Percentiles rank a stretch among this genome's conserved stretches.
Conservation (phyloP, 2,329 filamentous ascomycete genomes). For the Aureobasidium sp. region DNA sequence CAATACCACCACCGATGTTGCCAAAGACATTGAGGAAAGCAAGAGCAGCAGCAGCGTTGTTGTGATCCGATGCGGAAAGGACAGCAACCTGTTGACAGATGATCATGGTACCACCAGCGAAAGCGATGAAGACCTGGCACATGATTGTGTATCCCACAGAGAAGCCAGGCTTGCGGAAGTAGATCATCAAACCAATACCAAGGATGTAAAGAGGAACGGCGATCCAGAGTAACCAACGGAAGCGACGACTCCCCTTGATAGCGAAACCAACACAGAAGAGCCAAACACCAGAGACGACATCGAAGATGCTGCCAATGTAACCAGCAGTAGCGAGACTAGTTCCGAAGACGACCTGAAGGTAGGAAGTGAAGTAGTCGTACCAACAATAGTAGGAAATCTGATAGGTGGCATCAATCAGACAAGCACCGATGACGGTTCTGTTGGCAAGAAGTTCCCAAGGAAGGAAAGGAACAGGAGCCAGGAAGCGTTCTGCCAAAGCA, state of each 20-base stretch:
- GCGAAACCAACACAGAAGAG: conserved; percentile 21
- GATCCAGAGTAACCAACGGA: conserved; percentile 26
- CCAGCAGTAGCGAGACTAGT: conserved; percentile 23
- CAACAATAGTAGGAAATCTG: conserved; percentile 26
- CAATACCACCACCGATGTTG: conserved; percentile 39
- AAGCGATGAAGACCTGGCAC: conserved; percentile 32
- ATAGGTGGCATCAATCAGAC: conserved; percentile 34
- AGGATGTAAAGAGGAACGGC: conserved; percentile 26
- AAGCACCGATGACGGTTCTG: conserved; percentile 44
- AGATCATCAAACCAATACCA: conserved; percentile 24
- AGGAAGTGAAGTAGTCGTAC: conserved; percentile 33
- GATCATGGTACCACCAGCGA: conserved; percentile 21
- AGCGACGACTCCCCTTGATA: conserved; percentile 26
- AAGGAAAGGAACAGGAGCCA: conserved; percentile 33
- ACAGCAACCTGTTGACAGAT: conserved; percentile 28
- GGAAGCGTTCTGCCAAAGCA: conserved; percentile 30
- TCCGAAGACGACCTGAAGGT: conserved; percentile 31
- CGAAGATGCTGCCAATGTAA: conserved; percentile 31
- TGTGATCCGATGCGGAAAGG: conserved; percentile 26
- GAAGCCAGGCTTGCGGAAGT: conserved; percentile 26
- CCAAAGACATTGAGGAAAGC: conserved; percentile 53
- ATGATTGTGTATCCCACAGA: conserved; percentile 30
- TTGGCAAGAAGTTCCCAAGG: conserved; percentile 40
- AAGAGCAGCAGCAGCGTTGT: conserved; percentile 53
- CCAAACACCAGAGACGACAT: conserved; percentile 24